Percentiles rank a stretch among this genome's conserved stretches.
Evolutionary conservation across 768 basidiomycete genomes (phyloP).

Genomic region (Myochromella boudieri): DNA sequence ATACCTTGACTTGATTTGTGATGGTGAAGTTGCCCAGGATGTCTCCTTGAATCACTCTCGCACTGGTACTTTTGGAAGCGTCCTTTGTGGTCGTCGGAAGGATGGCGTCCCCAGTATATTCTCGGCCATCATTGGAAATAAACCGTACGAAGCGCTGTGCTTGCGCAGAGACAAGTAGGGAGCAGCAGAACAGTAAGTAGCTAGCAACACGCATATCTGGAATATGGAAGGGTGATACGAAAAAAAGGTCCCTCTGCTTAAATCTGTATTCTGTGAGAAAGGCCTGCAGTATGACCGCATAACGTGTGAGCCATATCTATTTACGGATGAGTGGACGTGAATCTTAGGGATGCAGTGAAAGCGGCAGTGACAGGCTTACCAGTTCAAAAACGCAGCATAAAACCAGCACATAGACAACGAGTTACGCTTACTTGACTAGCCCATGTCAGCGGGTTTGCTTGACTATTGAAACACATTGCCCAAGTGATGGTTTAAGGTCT

Average conservation of each 20-base stretch:
- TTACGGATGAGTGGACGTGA: neutral
- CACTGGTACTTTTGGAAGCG: constrained; percentile 23
- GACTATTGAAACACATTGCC: neutral
- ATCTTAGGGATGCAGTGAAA: neutral
- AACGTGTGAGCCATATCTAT: neutral
- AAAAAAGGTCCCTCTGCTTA: no score
- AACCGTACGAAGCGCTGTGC: constrained; percentile 28
- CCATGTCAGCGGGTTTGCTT: neutral
- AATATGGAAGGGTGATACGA: neutral
- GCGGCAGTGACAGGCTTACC: neutral
- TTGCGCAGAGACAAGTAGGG: constrained; percentile 15
- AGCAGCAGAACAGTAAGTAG: constrained; percentile 7
- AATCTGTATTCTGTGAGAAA: constrained; percentile 9
- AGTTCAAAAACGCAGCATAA: neutral
- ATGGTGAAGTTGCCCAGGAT: constrained; percentile 26
- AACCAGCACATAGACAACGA: no score
- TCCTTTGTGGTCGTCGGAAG: constrained; percentile 19
- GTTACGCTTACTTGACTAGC: neutral
- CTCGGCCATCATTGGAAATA: constrained; percentile 25
- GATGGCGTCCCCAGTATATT: constrained; percentile 28
- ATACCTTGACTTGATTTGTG: constrained; percentile 25
- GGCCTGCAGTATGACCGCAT: neutral
- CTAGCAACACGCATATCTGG: constrained; percentile 7
- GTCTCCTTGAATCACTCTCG: constrained; percentile 25
- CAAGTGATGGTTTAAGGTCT: neutral